phyloP scores from a whole-genome alignment of 371 early-diverging fungal genomes.

The Mucor indicus region DNA sequence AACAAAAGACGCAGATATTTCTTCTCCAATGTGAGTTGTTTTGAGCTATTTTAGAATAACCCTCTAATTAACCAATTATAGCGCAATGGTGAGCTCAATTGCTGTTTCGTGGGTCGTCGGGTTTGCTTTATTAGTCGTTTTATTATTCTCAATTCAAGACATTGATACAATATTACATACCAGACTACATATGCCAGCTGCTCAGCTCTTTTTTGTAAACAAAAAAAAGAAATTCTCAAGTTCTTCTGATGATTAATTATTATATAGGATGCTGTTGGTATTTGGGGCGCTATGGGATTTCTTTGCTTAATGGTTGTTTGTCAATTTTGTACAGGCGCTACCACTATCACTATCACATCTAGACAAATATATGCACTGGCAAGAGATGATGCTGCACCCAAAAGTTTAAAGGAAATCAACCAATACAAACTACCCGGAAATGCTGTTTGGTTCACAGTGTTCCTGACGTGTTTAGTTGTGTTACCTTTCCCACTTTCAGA shows the following conservation, averaged over 20 bases:
- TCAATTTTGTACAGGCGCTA: conserved; percentile 57
- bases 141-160: conserved; percentile 44
- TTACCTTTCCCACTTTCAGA: conserved; percentile 41
- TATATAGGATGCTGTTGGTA: conserved; percentile 57
- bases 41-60: not conserved
- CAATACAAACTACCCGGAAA: conserved; percentile 30
- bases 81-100: conserved; percentile 41
- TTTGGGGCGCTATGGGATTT: conserved; percentile 34
- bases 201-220: conserved; percentile 39
- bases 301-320: conserved; percentile 50
- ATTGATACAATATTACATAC: conserved; percentile 32
- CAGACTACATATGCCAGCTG: conserved; percentile 34
- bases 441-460: conserved; percentile 42
- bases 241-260: too few species aligned
- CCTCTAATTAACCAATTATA: conserved; percentile 1
- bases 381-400: conserved; percentile 57
- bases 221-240: too few species aligned
- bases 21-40: conserved; percentile 30
- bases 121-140: conserved; percentile 24
- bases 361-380: conserved; percentile 70
- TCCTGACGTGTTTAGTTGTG: conserved; percentile 32
- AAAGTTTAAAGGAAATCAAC: conserved; percentile 37
- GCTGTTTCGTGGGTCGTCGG: conserved; percentile 40
- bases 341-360: conserved; percentile 51
- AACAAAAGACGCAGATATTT: conserved; percentile 40